Evolutionary conservation across 2,329 filamentous ascomycete genomes (phyloP), one percentile per base, ranked within the genome.

Genomic region (Fusarium buharicum): DNA sequence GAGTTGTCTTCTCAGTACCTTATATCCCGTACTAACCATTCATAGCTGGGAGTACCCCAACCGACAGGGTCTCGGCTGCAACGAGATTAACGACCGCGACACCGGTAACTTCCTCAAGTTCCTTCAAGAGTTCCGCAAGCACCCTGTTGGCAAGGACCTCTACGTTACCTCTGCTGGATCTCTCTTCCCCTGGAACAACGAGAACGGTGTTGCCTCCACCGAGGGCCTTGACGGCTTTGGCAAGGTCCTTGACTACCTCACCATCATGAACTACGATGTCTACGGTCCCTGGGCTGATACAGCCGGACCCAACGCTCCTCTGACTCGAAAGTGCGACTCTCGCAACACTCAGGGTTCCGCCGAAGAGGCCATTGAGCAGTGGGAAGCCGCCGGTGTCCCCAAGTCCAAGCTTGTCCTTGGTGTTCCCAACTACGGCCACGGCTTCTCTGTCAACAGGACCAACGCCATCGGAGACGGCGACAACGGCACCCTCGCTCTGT

Each of bases 211-310:
- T 12, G 34, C 53, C 0, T 68, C 65, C 6, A 59, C 48, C 16
- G 50, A 68, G 12, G 27, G 27, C 14, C 39, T 68, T 1, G 16
- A 22, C 0, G 65, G 62, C 9, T 68, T 68, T 36, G 60, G 59
- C 16, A 27, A 50, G 13, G 65, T 68, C 6, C 13, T 68, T 8
- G 51, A 68, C 20, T 67, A 68, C 37, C 38, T 68, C 22, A 66
- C 68, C 59, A 39, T 68, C n/a, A 68, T 68, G 65, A 67, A 60
- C 50, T 68, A 68, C n/a, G 65, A 68, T 2, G 34, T 66, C n/a
- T 50, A 54, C 2, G 65, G 65, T 4, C 59, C 55, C 6, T 68
- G 65, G 65, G 24, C 62, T 13, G 10, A 59, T 1, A 54, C 50
- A 1, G 65, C 62, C 4, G 65, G 65, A 1, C 65, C 65, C 3